Evolutionary conservation across 345 rosid species (phyloP), one percentile per base, ranked within the genome.

Genomic region (Murraya koenigii): DNA sequence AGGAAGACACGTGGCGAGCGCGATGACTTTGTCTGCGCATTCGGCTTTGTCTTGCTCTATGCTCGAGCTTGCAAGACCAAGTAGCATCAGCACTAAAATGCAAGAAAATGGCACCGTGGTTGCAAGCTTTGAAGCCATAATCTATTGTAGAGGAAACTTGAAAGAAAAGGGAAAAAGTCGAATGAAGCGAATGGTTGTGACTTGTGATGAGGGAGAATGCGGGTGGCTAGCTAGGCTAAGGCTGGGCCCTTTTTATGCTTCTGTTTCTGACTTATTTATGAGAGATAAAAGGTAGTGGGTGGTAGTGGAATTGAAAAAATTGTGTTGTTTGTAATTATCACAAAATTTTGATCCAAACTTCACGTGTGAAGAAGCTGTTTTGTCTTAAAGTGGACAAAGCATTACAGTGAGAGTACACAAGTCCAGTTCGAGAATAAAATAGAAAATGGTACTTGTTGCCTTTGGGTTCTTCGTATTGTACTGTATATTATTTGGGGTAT

Each of bases 1-100:
- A 3, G 95, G 86, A n/a, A 95, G 85, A 60, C 97, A 95, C 0
- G 94, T 61, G 17, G 94, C 82, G 3, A 95, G 85, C 30, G 87
- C 85, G 8, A 86, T 68, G 14, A 95, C 75, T 64, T 92, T 87
- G 76, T 69, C 35, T 1, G 88, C 69, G 64, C 98, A 95, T 72
- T 95, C 97, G 0, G 86, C 81, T 74, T 79, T 87, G 80, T 95
- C 98, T 78, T 92, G 86, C 69, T 80, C 78, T 25, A 89, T 11
- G 75, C 88, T 89, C 41, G 93, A 82, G 54, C 58, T 75, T 38
- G 85, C 90, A n/a, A 75, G 59, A 2, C 86, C 87, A 23, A 72
- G 19, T 22, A 85, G 55, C 83, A 80, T 41, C 41, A 81, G 7
- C 69, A 82, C 14, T 75, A 83, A 7, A 38, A 72, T 20, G 78